Evolutionary conservation across 768 basidiomycete genomes (phyloP), one percentile per base, ranked within the genome.

Genomic region (Cubamyces lactineus): DNA sequence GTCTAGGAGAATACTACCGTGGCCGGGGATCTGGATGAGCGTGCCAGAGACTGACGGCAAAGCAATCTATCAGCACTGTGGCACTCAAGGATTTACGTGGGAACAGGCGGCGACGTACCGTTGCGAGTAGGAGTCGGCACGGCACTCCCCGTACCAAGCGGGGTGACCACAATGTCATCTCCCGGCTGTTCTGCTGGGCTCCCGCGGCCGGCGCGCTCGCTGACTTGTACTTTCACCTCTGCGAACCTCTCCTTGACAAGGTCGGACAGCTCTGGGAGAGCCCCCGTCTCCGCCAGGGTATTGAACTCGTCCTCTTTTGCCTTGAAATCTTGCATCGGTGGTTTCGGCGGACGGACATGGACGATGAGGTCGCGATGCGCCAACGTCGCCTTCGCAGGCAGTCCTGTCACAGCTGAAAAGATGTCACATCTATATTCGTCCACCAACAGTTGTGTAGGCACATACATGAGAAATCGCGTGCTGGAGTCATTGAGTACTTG

Each of bases 71-170:
- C 57, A 49, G 24, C n/a, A 3, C n/a, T 24, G 11, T 38, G 34
- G n/a, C 30, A 23, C 26, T 39, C 49, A 16, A 34, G 47, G 41
- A 21, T 64, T 57, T 16, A 34, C 15, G 38, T 16, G 39, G 19
- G 34, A 42, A 60, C 40, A 19, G 1, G 43, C 42, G 42, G 17
- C 17, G 8, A 66, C 80, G 41, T 53, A 93, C 93, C 91, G 72
- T 97, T 98, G 59, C 96, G 84, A 67, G 93, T 93, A 72, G 88
- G 92, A 41, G 82, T 88, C 0, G 96, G 93, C 42, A 92, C 72
- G 0, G 93, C 88, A 69, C 94, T 96, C 2, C 92, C 91, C 0
- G 96, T 98, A 2, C 96, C 96, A 6, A 98, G 78, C 1, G 94
- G 82, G 8, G 91, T 82, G 46, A 98, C 77, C 9, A 74, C 75